Base-by-base conservation (phyloP, 2,329 filamentous ascomycete genomes). In the Orbilia oligospora region DNA sequence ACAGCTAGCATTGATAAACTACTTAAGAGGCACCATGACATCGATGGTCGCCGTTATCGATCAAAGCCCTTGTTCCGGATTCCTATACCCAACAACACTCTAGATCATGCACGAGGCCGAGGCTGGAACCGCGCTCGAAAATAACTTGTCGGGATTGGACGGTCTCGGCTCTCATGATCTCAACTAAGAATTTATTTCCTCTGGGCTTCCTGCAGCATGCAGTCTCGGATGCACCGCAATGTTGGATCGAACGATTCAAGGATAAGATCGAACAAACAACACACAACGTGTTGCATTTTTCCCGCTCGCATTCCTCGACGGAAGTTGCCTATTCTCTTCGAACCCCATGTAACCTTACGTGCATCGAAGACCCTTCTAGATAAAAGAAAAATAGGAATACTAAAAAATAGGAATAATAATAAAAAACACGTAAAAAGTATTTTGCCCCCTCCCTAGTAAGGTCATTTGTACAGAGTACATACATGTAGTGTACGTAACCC, bases 331-430 rank as follows among this genome's bases (percentile, higher is more conserved):
- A 44, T 44, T 61, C 56, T 61, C 56, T 44, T 9, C n/a, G 10
- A 36, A 55, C 48, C 48, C 48, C 20, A 55, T 55, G 53, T 8
- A 38, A 58, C 53, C 53, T 58, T 58, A n/a, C n/a, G n/a, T n/a
- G 53, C 53, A 58, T 44, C 12, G 22, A 27, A 22, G 20, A 58
- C 53, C 53, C 56, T 61, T 44, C 36, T 44, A 61, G 20, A 44
- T 61, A 61, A 41, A 10, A 38, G 2, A 38, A 22, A 10, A 56
- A n/a, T n/a, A n/a, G n/a, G n/a, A n/a, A n/a, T n/a, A n/a, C n/a
- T n/a, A 8, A 12, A 33, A 22, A n/a, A 38, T 22, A 30, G 6
- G 6, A 30, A 30, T 3, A 30, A 30, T 3, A 30, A 30, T 3
- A 30, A 30, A 6, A 30, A 30, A 30, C 27, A 58, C 2, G 30